phyloP scores from a whole-genome alignment of 306 rosid species.

The Delonix regia region DNA sequence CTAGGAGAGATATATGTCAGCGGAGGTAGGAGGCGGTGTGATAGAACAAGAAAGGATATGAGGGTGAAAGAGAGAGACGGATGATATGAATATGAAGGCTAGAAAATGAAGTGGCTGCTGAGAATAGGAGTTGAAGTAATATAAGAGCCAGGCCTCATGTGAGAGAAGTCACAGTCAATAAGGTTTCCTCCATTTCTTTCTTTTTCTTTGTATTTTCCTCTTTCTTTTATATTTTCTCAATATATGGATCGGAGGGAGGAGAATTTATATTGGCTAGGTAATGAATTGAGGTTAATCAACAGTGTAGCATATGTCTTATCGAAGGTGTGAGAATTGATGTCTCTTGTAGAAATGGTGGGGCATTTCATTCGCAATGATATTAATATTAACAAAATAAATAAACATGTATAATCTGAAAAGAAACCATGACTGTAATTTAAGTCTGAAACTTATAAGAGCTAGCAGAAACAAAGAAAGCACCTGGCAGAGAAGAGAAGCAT shows the following conservation, averaged over 20 bases:
- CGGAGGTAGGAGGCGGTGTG: constrained; percentile 5
- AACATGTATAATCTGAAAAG: background rate
- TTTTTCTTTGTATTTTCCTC: background rate
- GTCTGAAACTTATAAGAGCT: constrained; percentile 26
- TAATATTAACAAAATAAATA: background rate
- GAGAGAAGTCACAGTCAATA: background rate
- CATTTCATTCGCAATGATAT: background rate
- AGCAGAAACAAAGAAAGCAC: constrained; percentile 24
- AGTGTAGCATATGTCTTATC: background rate
- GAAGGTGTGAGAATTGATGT: background rate
- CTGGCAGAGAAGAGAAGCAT: background rate
- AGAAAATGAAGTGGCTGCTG: constrained; percentile 11
- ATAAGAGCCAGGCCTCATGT: background rate
- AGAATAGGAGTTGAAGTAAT: background rate
- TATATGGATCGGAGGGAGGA: background rate
- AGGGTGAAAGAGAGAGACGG: constrained; percentile 43
- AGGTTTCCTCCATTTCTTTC: background rate
- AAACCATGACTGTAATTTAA: constrained; percentile 40
- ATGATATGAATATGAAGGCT: constrained; percentile 25
- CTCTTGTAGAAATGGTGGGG: background rate
- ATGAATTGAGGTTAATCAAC: background rate
- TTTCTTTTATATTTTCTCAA: background rate
- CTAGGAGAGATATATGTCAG: constrained; percentile 20
- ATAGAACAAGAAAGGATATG: constrained; percentile 22
- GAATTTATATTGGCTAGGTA: background rate